phyloP scores from a whole-genome alignment of 2,329 filamentous ascomycete genomes.

The Fusarium albosuccineum region DNA sequence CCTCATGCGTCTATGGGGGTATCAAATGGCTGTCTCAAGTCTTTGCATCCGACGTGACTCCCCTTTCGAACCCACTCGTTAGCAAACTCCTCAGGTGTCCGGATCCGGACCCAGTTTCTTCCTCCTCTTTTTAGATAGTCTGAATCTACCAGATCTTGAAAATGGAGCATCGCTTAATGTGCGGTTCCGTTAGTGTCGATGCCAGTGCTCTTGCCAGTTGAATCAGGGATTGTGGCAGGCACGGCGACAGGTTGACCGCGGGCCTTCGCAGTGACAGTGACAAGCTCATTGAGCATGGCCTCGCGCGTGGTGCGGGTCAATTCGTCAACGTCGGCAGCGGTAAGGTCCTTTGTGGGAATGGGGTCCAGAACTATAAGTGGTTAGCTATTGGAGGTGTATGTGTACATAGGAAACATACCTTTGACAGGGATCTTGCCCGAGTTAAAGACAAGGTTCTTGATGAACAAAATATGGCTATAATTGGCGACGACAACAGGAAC shows the following conservation, averaged over 20 bases:
- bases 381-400: not conserved
- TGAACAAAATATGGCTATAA: constrained; percentile 79
- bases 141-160: constrained; percentile 9
- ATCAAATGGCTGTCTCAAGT: constrained; percentile 48
- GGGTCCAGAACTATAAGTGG: constrained; percentile 76
- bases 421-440: constrained; percentile 80
- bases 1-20: constrained; percentile 52
- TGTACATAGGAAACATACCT: constrained; percentile 61
- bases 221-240: constrained; percentile 41
- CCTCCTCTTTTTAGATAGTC: constrained; percentile 2
- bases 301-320: constrained; percentile 77
- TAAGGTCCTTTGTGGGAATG: constrained; percentile 81
- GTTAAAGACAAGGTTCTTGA: constrained; percentile 74
- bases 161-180: constrained; percentile 21
- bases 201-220: constrained; percentile 48
- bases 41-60: constrained; percentile 43
- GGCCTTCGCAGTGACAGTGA: constrained; percentile 65
- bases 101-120: constrained; percentile 10
- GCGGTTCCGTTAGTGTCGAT: constrained; percentile 62
- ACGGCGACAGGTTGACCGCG: constrained; percentile 56
- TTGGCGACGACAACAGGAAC: constrained; percentile 87
- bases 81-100: constrained; percentile 27
- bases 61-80: constrained; percentile 36
- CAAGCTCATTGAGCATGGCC: constrained; percentile 78
- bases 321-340: constrained; percentile 80